phyloP scores from a whole-genome alignment of 2,329 filamentous ascomycete species.

The Phoma sp. region DNA sequence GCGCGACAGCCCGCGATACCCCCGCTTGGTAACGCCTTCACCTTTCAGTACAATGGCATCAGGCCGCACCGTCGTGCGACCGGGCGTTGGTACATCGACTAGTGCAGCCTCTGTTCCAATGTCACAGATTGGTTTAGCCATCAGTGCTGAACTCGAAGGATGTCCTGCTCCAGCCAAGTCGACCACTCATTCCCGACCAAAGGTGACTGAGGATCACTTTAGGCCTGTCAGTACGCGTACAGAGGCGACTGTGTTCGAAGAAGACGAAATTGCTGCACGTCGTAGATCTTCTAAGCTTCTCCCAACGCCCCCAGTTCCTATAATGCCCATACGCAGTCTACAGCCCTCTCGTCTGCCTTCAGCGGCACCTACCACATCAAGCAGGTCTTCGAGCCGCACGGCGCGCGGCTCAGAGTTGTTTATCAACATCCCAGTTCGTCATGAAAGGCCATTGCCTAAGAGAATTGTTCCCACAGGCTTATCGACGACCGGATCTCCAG shows the following conservation, averaged over 20 bases:
- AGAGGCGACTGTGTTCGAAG: constrained; percentile 47
- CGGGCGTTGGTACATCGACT: constrained; percentile 27
- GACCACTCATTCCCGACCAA: constrained; percentile 13
- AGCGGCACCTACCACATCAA: constrained; percentile 32
- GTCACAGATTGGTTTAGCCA: constrained; percentile 47
- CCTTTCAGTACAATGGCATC: constrained; percentile 18
- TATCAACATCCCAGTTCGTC: constrained; percentile 40
- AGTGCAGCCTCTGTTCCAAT: constrained; percentile 31
- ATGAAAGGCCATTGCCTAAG: constrained; percentile 33
- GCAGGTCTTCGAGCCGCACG: constrained; percentile 5
- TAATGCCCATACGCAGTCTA: constrained; percentile 43
- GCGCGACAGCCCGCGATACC: constrained; percentile 6
- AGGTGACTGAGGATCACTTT: constrained; percentile 14
- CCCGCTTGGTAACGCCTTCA: constrained; percentile 9
- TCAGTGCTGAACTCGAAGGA: constrained; percentile 44
- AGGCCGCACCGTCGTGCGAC: constrained; percentile 27
- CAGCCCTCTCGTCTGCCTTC: constrained; percentile 34
- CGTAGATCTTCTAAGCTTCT: constrained; percentile 37
- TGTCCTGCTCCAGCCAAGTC: constrained; percentile 24
- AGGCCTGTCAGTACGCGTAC: constrained; percentile 42
- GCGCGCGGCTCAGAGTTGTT: constrained; percentile 35
- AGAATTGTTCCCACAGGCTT: constrained; percentile 14
- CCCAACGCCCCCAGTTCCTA: constrained; percentile 40
- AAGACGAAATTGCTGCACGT: constrained; percentile 35
- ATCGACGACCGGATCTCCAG: constrained; percentile 17